Evolutionary conservation across 2,329 filamentous ascomycete species (phyloP).

Genomic region (Scleromitrula shiraiana): DNA sequence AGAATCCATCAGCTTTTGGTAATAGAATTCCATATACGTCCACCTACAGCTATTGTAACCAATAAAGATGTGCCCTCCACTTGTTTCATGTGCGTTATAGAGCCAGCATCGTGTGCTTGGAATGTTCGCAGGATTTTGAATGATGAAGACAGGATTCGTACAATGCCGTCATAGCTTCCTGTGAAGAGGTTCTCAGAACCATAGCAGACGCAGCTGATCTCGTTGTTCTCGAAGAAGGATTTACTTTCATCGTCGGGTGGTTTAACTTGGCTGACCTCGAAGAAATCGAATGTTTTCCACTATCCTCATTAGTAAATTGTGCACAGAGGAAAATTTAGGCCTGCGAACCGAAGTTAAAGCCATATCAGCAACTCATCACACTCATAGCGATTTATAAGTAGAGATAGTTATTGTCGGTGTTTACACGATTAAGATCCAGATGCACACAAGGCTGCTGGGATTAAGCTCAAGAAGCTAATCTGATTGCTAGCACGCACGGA

Average conservation of each 20-base stretch:
- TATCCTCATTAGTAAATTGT: slow-evolving; percentile 12
- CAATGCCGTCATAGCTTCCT: slow-evolving; percentile 73
- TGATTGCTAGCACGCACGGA: slow-evolving; percentile 5
- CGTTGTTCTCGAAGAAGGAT: slow-evolving; percentile 71
- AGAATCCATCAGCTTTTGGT: slow-evolving; percentile 29
- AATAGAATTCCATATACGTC: background rate
- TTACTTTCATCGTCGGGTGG: slow-evolving; percentile 70
- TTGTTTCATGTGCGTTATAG: slow-evolving; percentile 87
- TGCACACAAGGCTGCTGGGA: slow-evolving; percentile 2
- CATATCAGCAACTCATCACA: slow-evolving; percentile 14
- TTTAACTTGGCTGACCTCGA: slow-evolving; percentile 82
- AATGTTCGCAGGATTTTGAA: slow-evolving; percentile 87
- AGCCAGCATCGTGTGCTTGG: slow-evolving; percentile 70
- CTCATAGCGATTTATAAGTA: slow-evolving; percentile 1
- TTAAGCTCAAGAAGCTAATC: slow-evolving; percentile 7
- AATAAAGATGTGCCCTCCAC: slow-evolving; percentile 79
- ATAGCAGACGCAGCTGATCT: slow-evolving; percentile 75
- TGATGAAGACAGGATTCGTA: slow-evolving; percentile 77
- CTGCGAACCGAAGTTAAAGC: slow-evolving; percentile 23
- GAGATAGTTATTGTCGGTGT: background rate
- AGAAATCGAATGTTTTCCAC: slow-evolving; percentile 99
- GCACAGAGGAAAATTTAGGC: background rate
- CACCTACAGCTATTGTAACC: slow-evolving; percentile 63
- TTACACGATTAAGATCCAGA: background rate
- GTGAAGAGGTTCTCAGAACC: slow-evolving; percentile 87